These are phyloP conservation scores for Phytophthora europaea DNA, from an alignment of 352 stramenopile species.

Conservation along the genomic window DNA sequence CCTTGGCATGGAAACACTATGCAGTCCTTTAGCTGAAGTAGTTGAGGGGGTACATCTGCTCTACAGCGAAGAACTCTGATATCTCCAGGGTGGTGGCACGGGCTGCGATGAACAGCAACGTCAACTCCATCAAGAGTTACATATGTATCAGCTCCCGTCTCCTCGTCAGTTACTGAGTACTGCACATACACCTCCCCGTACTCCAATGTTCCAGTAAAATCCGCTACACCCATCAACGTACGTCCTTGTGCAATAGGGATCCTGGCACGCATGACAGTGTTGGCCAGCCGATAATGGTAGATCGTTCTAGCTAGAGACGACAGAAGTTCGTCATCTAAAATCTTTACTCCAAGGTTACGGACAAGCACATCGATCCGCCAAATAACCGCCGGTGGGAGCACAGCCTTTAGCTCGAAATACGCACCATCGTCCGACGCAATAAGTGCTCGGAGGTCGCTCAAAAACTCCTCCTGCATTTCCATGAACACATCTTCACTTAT, in stretches of 20 bases:
- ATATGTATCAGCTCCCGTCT: constrained; percentile 22
- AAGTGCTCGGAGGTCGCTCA: constrained; percentile 61
- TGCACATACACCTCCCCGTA: constrained; percentile 87
- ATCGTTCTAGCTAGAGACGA: constrained; percentile 64
- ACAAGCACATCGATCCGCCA: constrained; percentile 53
- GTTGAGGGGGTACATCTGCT: constrained; percentile 51
- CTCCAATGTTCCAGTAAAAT: constrained; percentile 75
- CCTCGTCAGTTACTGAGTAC: constrained; percentile 61
- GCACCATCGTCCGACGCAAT: constrained; percentile 61
- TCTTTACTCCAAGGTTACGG: constrained; percentile 47
- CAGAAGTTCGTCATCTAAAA: constrained; percentile 59
- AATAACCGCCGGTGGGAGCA: constrained; percentile 42
- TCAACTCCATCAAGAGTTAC: constrained; percentile 51
- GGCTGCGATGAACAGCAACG: constrained; percentile 79
- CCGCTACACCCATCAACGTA: constrained; percentile 83
- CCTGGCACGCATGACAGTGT: constrained; percentile 78
- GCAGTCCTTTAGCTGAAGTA: constrained; percentile 68
- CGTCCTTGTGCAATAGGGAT: constrained; percentile 78
- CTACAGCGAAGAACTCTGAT: constrained; percentile 71
- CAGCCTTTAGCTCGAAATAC: constrained; percentile 61
- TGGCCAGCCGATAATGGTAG: constrained; percentile 76
- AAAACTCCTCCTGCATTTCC: constrained; percentile 75
- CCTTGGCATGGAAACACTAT: constrained; percentile 84
- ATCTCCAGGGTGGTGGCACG: constrained; percentile 83
- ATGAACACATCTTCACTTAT: constrained; percentile 74